phyloP scores from a whole-genome alignment of 352 stramenopile genomes.

The Phytopythium kandeliae region DNA sequence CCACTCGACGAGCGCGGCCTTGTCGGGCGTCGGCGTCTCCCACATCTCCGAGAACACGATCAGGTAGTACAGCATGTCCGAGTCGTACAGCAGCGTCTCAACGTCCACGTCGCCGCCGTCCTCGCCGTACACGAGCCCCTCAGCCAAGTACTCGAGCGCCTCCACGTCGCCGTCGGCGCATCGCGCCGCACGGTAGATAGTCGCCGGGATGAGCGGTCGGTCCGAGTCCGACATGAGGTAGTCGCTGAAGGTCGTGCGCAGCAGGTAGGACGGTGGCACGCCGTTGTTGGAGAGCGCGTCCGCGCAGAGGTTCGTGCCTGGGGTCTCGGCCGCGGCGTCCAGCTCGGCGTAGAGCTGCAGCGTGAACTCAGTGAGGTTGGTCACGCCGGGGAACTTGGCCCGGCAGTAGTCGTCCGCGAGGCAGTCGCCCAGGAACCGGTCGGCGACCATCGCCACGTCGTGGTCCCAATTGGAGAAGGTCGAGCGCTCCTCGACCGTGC shows the following conservation, averaged over 20 bases:
- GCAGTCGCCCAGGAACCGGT: slow-evolving; percentile 53
- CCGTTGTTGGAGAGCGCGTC: slow-evolving; percentile 34
- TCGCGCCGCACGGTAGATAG: slow-evolving; percentile 47
- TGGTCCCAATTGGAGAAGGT: slow-evolving; percentile 82
- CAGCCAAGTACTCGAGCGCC: slow-evolving; percentile 33
- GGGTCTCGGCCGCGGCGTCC: slow-evolving; percentile 37
- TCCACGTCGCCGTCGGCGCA: slow-evolving; percentile 30
- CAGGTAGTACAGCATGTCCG: slow-evolving; percentile 73
- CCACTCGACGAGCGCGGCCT: slow-evolving; percentile 43
- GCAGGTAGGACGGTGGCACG: slow-evolving; percentile 52
- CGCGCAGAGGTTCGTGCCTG: slow-evolving; percentile 37
- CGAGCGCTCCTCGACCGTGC: slow-evolving; percentile 41
- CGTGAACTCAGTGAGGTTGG: slow-evolving; percentile 41
- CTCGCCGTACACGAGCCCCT: slow-evolving; percentile 7
- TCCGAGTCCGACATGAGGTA: slow-evolving; percentile 43
- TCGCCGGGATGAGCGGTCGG: slow-evolving; percentile 37
- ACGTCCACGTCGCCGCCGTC: slow-evolving; percentile 26
- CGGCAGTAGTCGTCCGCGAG: slow-evolving; percentile 54
- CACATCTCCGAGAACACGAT: slow-evolving; percentile 80
- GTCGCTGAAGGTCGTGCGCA: slow-evolving; percentile 57
- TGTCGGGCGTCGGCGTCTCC: slow-evolving; percentile 47
- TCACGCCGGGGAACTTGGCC: slow-evolving; percentile 49
- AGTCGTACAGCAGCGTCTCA: slow-evolving; percentile 48
- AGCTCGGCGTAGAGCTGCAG: slow-evolving; percentile 45
- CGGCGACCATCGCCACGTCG: slow-evolving; percentile 54